phyloP scores from a whole-genome alignment of 306 rosid genomes.

The Cicer bijugum region DNA sequence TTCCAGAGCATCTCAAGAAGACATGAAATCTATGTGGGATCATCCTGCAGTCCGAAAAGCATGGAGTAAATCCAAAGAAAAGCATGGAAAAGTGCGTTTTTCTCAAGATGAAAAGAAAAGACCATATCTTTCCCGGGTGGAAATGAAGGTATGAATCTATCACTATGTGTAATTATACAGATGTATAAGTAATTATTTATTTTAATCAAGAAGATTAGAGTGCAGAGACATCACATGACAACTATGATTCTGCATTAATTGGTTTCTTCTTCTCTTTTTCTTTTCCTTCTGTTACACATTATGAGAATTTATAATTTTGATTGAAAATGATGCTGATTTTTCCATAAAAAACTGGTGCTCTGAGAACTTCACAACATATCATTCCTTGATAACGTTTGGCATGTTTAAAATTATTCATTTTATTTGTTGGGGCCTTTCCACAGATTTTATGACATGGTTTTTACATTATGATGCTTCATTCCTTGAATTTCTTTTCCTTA shows the following conservation, averaged over 20 bases:
- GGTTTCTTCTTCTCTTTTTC: neutral
- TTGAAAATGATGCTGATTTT: neutral
- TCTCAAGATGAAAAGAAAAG: constrained; percentile 63
- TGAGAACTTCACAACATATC: neutral
- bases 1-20: constrained; percentile 66
- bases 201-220: no score
- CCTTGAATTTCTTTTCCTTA: neutral
- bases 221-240: no score
- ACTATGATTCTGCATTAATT: neutral
- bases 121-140: constrained; percentile 77
- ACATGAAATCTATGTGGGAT: constrained; percentile 89
- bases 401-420: neutral
- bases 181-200: neutral
- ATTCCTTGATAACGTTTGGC: neutral
- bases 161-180: neutral
- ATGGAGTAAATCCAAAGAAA: constrained; percentile 74
- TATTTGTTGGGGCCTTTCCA: neutral
- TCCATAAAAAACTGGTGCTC: neutral
- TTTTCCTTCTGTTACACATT: constrained; percentile 25
- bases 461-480: neutral
- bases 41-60: constrained; percentile 65
- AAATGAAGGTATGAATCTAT: constrained; percentile 68
- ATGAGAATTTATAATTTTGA: constrained; percentile 4
- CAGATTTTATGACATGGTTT: neutral
- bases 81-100: constrained; percentile 63